Evolutionary conservation across 108 stramenopile species (phyloP), one percentile per base, ranked within the genome.

Genomic region (Parmales sp.): DNA sequence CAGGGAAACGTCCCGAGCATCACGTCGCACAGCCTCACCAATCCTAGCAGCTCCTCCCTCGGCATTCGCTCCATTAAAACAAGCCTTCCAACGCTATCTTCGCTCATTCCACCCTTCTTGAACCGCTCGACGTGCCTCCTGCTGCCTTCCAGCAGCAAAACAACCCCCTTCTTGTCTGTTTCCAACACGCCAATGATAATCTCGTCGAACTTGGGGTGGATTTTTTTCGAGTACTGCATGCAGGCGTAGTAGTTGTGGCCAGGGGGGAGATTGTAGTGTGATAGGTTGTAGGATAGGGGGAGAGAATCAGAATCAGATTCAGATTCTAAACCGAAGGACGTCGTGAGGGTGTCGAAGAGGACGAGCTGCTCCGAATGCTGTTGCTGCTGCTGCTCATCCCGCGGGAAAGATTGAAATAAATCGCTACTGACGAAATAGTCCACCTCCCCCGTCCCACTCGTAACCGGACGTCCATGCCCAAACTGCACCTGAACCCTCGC

Each of bases 1-100:
- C 73, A 79, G 39, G 78, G 78, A 45, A 71, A 77, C n/a, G 78
- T 76, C 36, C 77, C 78, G 11, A 79, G 72, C 1, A 74, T 39
- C 9, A 70, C 76, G 49, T 70, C 76, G 29, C 72, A 70, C 18
- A 37, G 65, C 34, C 13, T 5, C 5, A 48, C 26, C 22, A 64
- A 3, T 1, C 2, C 23, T 2, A 63, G 43, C 16, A 63, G 20
- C 8, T 25, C 38, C 31, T 6, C 13, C 4, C 43, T 36, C 0
- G 4, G 1, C 60, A 71, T 64, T 16, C 60, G 45, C 1, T 13
- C 37, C 16, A 67, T 31, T 44, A 67, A 67, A 6, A 67, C 6
- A 0, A 45, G 29, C 19, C 46, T 19, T 5, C 11, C 5, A 22
- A 50, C 36, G 11, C 16, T 23, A 2, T 36, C 71, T 4, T 31